A percentile compares a stretch with the other conserved stretches of the same genome.
Evolutionary conservation across 2,329 filamentous ascomycete species (phyloP).

Genomic region (Orbilia quercus): DNA sequence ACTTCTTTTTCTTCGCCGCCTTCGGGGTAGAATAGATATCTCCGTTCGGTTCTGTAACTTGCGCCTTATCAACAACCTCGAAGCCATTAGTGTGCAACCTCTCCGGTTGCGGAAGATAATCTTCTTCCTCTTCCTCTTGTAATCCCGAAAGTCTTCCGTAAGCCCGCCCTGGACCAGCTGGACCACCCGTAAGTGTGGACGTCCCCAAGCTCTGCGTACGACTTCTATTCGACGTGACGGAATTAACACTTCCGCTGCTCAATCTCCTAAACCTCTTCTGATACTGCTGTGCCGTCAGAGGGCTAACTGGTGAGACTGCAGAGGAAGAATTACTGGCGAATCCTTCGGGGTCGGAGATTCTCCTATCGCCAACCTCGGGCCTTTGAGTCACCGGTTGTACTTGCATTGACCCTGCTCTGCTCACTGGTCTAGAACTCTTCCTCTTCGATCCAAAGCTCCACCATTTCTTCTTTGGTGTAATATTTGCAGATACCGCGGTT

Average conservation of each 20-base stretch:
- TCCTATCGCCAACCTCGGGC: constrained; percentile 16
- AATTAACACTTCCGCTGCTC: constrained; percentile 40
- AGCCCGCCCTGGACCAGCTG: constrained; percentile 6
- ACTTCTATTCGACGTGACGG: constrained; percentile 25
- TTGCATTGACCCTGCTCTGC: constrained; percentile 29
- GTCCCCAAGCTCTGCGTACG: constrained; percentile 47
- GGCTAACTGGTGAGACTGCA: constrained; percentile 5
- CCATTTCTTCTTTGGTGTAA: constrained; percentile 53
- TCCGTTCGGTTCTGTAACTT: constrained; percentile 33
- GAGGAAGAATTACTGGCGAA: constrained; percentile 2
- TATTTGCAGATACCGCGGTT: constrained; percentile 29
- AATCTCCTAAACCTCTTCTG: constrained; percentile 44
- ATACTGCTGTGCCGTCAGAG: constrained; percentile 20
- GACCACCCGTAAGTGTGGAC: constrained; percentile 39
- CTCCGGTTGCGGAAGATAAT: constrained; percentile 3
- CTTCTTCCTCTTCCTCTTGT: constrained; percentile 45
- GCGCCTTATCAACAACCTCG: constrained; percentile 20
- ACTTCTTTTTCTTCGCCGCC: constrained; percentile 52
- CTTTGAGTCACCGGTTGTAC: constrained; percentile 14
- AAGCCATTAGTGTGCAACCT: neutral
- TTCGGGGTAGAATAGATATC: constrained; percentile 38
- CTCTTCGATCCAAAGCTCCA: constrained; percentile 50
- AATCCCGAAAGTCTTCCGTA: constrained; percentile 23
- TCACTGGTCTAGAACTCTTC: constrained; percentile 25
- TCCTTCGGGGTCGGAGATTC: constrained; percentile 31